Evolutionary conservation across 306 rosid species (phyloP).

Genomic region (Vigna hirtella): DNA sequence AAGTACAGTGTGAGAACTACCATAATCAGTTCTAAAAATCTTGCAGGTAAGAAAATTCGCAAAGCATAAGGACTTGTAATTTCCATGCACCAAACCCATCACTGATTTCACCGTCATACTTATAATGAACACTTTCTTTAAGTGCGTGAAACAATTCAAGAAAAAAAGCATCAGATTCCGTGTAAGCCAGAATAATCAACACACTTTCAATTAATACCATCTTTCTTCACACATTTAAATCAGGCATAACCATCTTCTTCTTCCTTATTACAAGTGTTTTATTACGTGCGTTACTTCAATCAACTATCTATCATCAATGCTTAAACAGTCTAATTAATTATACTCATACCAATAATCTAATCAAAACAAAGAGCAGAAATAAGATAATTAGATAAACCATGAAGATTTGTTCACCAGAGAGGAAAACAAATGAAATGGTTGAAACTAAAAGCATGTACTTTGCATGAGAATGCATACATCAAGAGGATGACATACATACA

Average conservation of each 20-base stretch:
- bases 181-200: background rate
- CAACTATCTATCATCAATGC: background rate
- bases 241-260: background rate
- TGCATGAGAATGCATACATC: slow-evolving; percentile 44
- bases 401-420: background rate
- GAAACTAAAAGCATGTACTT: slow-evolving; percentile 42
- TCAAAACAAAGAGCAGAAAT: background rate
- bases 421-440: slow-evolving; percentile 9
- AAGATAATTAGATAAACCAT: slow-evolving; percentile 23
- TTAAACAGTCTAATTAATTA: slow-evolving; percentile 19
- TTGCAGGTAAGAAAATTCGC: background rate
- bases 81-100: background rate
- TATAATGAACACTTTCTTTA: background rate
- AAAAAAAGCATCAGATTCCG: slow-evolving; percentile 14
- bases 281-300: slow-evolving; percentile 8
- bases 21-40: background rate
- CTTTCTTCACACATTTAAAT: background rate
- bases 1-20: background rate
- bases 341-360: background rate
- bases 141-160: background rate
- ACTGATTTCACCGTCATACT: background rate
- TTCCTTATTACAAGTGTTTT: background rate
- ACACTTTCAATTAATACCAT: background rate
- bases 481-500: slow-evolving; percentile 40
- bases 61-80: slow-evolving; percentile 1